Evolutionary conservation across 139 green algal genomes (phyloP), one percentile per base, ranked within the genome.

Genomic region (Asterochloris erici): DNA sequence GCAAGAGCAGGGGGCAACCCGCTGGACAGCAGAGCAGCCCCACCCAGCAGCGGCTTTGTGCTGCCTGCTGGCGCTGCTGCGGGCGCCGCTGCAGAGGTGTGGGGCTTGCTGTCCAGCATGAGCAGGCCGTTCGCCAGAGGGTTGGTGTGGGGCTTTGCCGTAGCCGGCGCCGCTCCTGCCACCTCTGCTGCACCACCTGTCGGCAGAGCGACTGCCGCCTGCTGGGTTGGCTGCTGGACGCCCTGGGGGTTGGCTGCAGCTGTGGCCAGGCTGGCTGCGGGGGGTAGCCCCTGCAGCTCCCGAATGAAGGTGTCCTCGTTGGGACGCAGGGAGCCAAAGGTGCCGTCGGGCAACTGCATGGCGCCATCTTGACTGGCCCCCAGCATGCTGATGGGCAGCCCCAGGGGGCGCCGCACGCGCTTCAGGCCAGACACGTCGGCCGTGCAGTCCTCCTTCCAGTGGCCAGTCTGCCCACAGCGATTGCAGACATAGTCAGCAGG

Each of bases 381-480:
- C 69, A 95, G 80, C 24, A 87, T 71, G 0, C 82, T 90, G 80
- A 94, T 86, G 29, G 92, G 92, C 73, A 95, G 95, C 83, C 92
- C 92, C 54, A 89, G 82, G 16, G 92, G 91, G 26, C 81, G 82
- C 15, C 89, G 86, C 27, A 95, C 87, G 23, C 87, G 74, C 81
- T 92, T 92, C 27, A 78, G 74, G 74, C 91, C 90, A 75, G 95
- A 90, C 54, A 86, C 88, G 13, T 92, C 87, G 1, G 92, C 94
- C n/a, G 94, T 93, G 85, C 94, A 97, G 81, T 96, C 87, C 61
- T 87, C 82, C 16, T 91, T 82, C 64, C 82, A 95, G 88, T 96
- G 92, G 9, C 88, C 91, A 4, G 60, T 68, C 64, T 86, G 70
- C 9, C 84, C 87, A 82, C 91, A 94, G 26, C 89, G 82, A 27